Evolutionary conservation across 805 yeast genomes (phyloP), one percentile per base, ranked within the genome.

Genomic region (Wickerhamiella alocasiicola): DNA sequence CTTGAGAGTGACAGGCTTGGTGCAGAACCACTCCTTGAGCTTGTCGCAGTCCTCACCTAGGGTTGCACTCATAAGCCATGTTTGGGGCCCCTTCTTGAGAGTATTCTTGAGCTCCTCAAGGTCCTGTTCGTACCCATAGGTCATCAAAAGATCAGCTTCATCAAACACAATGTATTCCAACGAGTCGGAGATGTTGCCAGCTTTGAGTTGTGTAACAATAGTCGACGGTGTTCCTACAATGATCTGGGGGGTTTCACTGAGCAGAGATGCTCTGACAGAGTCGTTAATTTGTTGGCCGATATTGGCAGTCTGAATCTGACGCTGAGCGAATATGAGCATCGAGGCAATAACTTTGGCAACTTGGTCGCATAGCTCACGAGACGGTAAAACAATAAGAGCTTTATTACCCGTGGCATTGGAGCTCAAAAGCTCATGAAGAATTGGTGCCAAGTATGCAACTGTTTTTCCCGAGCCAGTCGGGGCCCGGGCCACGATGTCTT

Each of bases 381-480:
- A 84, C 13, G 98, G 98, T 12, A 91, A 97, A 39, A 91, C 63
- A 23, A 91, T 70, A 21, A 91, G 72, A 36, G 82, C 76, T 45
- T 70, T 67, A 5, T 62, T 59, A n/a, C 55, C 32, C 9, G 43
- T 21, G 51, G 57, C 44, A 51, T 57, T 44, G 51, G 62, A 33
- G 63, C 66, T 63, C 44, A 88, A 64, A 30, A 91, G 71, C 30
- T 76, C 70, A 58, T 91, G 94, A 30, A 91, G 59, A 13, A 91
- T 78, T 5, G 98, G 98, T 36, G 88, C 71, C 47, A 79, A 62
- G 56, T 88, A 88, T 1, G 96, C 94, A 9, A 83, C 81, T 0
- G 97, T 88, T 60, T 88, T 88, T 49, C 97, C 97, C 6, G 95
- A 81, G 3, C 98, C 98, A 0, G 98, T 88, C 19, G 83, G 76